Conservation (phyloP, 345 rosid genomes). For the Durio zibethinus region DNA sequence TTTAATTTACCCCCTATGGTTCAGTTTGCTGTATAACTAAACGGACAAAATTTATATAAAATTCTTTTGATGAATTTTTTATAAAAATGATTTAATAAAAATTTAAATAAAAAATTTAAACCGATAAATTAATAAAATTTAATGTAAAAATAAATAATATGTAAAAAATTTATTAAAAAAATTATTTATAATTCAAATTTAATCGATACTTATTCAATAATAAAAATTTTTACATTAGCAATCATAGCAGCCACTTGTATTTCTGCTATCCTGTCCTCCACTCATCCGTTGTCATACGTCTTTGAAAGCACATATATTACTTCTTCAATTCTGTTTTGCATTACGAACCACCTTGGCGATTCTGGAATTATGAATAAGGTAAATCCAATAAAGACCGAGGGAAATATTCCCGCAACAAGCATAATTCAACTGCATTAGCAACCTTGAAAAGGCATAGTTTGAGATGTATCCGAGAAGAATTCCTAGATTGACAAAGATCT, state of each 20-base stretch:
- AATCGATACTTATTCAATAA: too few relatives aligned
- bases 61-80: too few relatives aligned
- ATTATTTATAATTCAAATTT: too few relatives aligned
- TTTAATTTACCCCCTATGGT: too few relatives aligned
- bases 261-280: slow-evolving; percentile 52
- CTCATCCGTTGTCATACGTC: slow-evolving; percentile 36
- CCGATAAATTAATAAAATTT: too few relatives aligned
- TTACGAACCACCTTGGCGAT: slow-evolving; percentile 67
- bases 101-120: too few relatives aligned
- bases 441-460: slow-evolving; percentile 48
- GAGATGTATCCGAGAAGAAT: slow-evolving; percentile 67
- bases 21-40: too few relatives aligned
- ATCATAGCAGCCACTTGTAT: slow-evolving; percentile 44
- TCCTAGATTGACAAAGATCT: slow-evolving; percentile 59
- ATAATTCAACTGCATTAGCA: slow-evolving; percentile 56
- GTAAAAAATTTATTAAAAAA: too few relatives aligned
- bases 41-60: too few relatives aligned
- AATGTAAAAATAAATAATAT: too few relatives aligned
- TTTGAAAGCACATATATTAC: slow-evolving; percentile 51
- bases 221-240: slow-evolving; percentile 23
- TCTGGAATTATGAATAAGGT: slow-evolving; percentile 59
- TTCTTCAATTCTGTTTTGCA: slow-evolving; percentile 48
- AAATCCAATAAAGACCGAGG: slow-evolving; percentile 47
- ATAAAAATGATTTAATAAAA: too few relatives aligned
- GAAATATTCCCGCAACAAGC: slow-evolving; percentile 59